Evolutionary conservation across 352 stramenopile species (phyloP).

Genomic region (Pythium oligandrum): DNA sequence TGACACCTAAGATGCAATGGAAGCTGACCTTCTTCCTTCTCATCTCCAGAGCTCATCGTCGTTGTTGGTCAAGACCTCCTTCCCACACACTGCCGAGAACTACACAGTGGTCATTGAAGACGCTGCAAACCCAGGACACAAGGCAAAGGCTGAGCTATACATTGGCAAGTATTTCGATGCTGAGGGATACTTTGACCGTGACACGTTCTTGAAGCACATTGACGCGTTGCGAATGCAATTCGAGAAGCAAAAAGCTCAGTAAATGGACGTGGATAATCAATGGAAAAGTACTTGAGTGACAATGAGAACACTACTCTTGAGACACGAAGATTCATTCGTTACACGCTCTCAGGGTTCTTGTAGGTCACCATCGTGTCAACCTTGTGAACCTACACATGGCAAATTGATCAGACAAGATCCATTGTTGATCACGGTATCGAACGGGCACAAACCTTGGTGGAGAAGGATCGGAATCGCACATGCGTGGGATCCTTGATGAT

Average conservation of each 20-base stretch:
- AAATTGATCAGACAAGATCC: too few relatives aligned
- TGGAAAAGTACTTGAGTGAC: too few relatives aligned
- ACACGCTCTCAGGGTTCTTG: constrained; percentile 81
- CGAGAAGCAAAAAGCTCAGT: constrained; percentile 71
- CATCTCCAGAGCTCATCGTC: too few relatives aligned
- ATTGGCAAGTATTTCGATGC: constrained; percentile 84
- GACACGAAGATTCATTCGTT: too few relatives aligned
- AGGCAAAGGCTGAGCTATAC: constrained; percentile 59
- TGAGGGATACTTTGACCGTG: constrained; percentile 81
- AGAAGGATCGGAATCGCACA: constrained; percentile 98
- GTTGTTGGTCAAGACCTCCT: constrained; percentile 61
- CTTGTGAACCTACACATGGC: constrained; percentile 89
- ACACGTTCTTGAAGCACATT: constrained; percentile 68
- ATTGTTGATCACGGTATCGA: too few relatives aligned
- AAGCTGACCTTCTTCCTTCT: too few relatives aligned
- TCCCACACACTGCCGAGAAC: constrained; percentile 70
- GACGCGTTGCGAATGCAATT: constrained; percentile 54
- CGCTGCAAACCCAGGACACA: constrained; percentile 13
- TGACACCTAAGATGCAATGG: too few relatives aligned
- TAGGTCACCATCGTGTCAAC: constrained; percentile 98
- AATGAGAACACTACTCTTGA: too few relatives aligned
- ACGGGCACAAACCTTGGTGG: constrained; percentile 85
- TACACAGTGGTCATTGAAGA: constrained; percentile 56
- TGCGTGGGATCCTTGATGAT: constrained; percentile 97
- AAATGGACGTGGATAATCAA: constrained; percentile 24